Conservation (phyloP, 2,329 filamentous ascomycete genomes). For the Aspergillus thermomutatus region DNA sequence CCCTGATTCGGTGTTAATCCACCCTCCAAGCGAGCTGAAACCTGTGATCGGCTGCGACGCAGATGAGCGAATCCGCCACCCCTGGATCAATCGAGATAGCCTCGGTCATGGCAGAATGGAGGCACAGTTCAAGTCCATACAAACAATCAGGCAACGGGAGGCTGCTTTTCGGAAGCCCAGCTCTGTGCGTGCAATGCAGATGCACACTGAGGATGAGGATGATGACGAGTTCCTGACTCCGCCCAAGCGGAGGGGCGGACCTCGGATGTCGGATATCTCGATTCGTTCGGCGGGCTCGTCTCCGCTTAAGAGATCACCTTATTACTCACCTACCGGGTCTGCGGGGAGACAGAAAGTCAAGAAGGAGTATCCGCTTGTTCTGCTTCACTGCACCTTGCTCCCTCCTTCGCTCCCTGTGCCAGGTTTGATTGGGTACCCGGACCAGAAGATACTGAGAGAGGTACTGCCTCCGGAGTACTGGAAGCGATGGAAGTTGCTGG, state of each 20-base stretch:
- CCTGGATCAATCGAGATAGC: conserved; percentile 16
- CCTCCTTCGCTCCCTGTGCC: conserved; percentile 51
- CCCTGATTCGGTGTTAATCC: conserved; percentile 37
- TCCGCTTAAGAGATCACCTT: conserved; percentile 30
- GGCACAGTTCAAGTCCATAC: conserved; percentile 18
- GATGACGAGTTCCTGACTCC: conserved; percentile 39
- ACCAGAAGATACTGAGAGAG: conserved; percentile 46
- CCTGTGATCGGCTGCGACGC: conserved; percentile 14
- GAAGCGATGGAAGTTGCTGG: conserved; percentile 50
- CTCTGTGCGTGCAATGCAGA: conserved; percentile 44
- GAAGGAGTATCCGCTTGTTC: conserved; percentile 55
- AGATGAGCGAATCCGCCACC: conserved; percentile 17
- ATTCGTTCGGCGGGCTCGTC: conserved; percentile 33
- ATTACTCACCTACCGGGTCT: conserved; percentile 30
- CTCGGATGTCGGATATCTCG: conserved; percentile 27
- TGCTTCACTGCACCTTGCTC: conserved; percentile 59
- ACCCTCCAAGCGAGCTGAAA: conserved; percentile 26
- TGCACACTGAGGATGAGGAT: conserved; percentile 42
- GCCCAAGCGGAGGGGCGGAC: conserved; percentile 26
- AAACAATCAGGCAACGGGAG: conserved; percentile 32
- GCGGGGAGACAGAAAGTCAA: conserved; percentile 32
- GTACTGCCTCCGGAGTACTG: conserved; percentile 47
- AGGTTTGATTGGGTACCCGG: conserved; percentile 27
- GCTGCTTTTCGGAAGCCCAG: conserved; percentile 44
- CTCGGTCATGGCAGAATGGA: conserved; percentile 14